phyloP scores from a whole-genome alignment of 1,284 basidiomycete genomes.

The Sutorius eximius region DNA sequence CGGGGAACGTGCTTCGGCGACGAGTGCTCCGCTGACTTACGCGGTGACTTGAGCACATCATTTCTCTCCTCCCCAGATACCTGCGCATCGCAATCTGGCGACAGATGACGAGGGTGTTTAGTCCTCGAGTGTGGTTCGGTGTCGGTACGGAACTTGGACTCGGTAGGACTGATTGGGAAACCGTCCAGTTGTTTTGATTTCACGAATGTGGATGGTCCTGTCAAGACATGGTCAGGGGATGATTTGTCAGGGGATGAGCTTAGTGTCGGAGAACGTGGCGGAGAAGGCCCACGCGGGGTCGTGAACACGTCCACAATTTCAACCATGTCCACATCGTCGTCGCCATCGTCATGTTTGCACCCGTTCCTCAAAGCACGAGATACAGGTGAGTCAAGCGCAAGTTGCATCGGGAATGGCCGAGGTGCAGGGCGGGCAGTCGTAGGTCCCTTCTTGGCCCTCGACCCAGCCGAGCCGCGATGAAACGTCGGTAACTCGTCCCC shows the following conservation, averaged over 20 bases:
- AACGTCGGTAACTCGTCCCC: constrained; percentile 24
- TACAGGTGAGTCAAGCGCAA: neutral
- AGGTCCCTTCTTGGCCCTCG: neutral
- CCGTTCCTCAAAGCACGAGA: neutral
- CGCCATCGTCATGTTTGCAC: neutral
- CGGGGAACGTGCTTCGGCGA: constrained; percentile 23
- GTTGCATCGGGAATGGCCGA: constrained; percentile 32
- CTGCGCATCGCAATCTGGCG: constrained; percentile 4
- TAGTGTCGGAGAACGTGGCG: constrained; percentile 24
- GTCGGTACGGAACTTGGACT: neutral
- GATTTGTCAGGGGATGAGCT: constrained; percentile 16
- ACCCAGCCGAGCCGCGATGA: constrained; percentile 9
- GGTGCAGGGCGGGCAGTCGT: constrained; percentile 2
- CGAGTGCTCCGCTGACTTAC: constrained; percentile 27
- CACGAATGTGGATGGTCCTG: neutral
- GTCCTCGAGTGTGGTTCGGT: neutral
- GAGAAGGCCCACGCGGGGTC: constrained; percentile 20
- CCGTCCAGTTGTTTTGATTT: neutral
- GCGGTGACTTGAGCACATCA: constrained; percentile 27
- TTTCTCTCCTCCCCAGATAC: constrained; percentile 8
- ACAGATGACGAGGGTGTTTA: constrained; percentile 7
- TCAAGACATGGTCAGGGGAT: neutral
- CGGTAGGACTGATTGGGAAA: constrained; percentile 15
- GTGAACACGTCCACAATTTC: constrained; percentile 28
- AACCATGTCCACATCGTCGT: neutral